phyloP scores from a whole-genome alignment of 768 basidiomycete species.

The Termitomyces bulborhizus region DNA sequence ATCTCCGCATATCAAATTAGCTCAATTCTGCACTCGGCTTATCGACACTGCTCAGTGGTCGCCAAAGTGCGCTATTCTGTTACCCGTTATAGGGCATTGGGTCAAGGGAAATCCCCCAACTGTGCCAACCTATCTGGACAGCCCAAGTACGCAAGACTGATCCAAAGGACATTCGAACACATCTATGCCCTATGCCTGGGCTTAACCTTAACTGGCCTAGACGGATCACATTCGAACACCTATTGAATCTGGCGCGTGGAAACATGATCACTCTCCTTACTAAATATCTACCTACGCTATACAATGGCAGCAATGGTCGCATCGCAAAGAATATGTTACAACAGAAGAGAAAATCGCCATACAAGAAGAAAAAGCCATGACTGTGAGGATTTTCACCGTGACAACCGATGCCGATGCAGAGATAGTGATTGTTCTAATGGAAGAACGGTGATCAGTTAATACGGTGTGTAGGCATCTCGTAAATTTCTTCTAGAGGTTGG shows the following conservation, averaged over 20 bases:
- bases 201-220: background rate
- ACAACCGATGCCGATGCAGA: background rate
- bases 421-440: background rate
- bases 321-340: background rate
- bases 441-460: background rate
- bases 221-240: background rate
- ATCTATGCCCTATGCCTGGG: too few species aligned
- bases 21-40: too few species aligned
- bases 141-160: too few species aligned
- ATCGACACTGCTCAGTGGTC: background rate
- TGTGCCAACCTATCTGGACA: too few species aligned
- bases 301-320: too few species aligned
- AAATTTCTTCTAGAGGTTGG: conserved; percentile 2
- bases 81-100: background rate
- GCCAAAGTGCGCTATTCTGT: background rate
- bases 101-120: too few species aligned
- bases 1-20: background rate
- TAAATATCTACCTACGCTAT: too few species aligned
- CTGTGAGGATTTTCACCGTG: background rate
- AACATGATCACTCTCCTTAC: background rate
- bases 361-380: background rate
- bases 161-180: too few species aligned
- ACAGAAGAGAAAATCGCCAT: background rate
- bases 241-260: too few species aligned
- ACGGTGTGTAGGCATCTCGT: conserved; percentile 2